Percentiles rank a stretch among this genome's conserved stretches.
Conservation (phyloP, 345 rosid species). For the Aethionema arabicum region DNA sequence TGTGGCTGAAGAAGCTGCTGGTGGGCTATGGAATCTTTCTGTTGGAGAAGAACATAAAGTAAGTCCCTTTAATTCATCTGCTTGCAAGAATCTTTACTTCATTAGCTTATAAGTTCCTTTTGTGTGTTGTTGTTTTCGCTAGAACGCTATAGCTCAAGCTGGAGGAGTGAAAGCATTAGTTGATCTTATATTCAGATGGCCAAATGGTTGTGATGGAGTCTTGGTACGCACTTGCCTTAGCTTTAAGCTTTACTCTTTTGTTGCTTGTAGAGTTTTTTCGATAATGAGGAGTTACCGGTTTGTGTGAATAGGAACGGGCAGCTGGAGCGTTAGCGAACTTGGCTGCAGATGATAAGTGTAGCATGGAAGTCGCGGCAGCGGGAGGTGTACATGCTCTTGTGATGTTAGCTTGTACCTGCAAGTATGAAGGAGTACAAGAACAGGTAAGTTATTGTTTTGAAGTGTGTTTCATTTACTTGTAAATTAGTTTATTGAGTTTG, state of each 20-base stretch:
- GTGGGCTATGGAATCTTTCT: constrained; percentile 88
- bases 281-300: constrained; percentile 10
- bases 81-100: constrained; percentile 8
- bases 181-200: constrained; percentile 81
- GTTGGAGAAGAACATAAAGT: constrained; percentile 95
- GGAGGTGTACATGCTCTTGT: constrained; percentile 83
- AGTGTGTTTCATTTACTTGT: neutral
- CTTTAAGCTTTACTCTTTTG: constrained; percentile 9
- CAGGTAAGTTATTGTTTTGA: constrained; percentile 42
- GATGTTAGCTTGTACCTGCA: constrained; percentile 82
- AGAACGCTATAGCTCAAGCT: constrained; percentile 80
- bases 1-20: constrained; percentile 90
- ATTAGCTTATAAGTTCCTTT: neutral
- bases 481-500: neutral
- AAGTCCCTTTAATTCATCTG: constrained; percentile 11
- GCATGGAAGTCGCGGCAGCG: constrained; percentile 68
- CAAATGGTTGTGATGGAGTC: constrained; percentile 73
- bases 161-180: constrained; percentile 77
- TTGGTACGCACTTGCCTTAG: constrained; percentile 42
- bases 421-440: constrained; percentile 80
- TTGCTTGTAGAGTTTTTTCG: constrained; percentile 14
- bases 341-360: constrained; percentile 86
- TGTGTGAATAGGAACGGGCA: constrained; percentile 70
- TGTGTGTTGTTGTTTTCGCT: neutral
- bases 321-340: constrained; percentile 89